A percentile compares a stretch with the other conserved stretches of the same genome.
These are phyloP conservation scores for Bipolaris cookei DNA, from an alignment of 2,329 filamentous ascomycete species.

Conservation along the genomic window DNA sequence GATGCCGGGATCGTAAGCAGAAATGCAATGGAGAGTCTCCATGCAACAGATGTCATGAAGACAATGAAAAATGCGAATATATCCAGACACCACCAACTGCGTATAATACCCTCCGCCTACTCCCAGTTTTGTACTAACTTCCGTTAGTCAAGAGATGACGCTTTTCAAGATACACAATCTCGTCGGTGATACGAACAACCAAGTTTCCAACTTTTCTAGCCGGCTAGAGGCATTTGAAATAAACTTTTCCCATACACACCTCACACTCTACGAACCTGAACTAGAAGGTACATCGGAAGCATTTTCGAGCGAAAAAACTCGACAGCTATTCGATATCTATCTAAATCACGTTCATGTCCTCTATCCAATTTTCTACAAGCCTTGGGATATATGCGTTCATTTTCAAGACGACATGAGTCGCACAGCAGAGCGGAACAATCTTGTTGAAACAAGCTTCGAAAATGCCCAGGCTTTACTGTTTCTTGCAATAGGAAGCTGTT, in stretches of 20 bases:
- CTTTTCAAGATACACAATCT: not conserved
- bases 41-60: not conserved
- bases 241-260: not conserved
- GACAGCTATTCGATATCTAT: too few relatives aligned
- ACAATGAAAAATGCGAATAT: not conserved
- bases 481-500: slow-evolving; percentile 1
- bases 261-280: not conserved
- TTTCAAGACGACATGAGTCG: not conserved
- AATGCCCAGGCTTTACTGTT: slow-evolving; percentile 1
- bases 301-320: not conserved
- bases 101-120: not conserved
- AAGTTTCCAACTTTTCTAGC: not conserved
- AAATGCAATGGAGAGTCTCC: not conserved
- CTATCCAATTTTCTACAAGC: too few relatives aligned
- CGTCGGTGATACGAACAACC: not conserved
- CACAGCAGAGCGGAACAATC: not conserved
- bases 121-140: not conserved
- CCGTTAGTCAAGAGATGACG: not conserved
- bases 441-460: not conserved
- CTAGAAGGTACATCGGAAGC: not conserved
- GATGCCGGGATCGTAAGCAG: not conserved
- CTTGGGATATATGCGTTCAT: not conserved
- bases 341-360: too few relatives aligned
- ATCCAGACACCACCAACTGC: not conserved
- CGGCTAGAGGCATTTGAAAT: not conserved